Evolutionary conservation across 306 rosid genomes (phyloP).

Genomic region (Quercus agrifolia): DNA sequence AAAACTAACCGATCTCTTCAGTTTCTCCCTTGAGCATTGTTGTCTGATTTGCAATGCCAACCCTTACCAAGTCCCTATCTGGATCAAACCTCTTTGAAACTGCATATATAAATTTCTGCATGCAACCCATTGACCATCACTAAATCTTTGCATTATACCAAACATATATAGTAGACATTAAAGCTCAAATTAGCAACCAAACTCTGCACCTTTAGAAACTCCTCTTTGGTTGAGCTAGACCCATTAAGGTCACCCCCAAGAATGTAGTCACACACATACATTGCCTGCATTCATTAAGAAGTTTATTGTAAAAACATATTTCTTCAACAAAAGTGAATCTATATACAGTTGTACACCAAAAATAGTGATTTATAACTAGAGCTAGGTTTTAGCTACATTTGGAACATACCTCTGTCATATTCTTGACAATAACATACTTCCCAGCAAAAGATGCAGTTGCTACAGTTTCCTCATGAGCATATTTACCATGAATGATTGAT

Average conservation of each 20-base stretch:
- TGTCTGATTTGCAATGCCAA: constrained; percentile 95
- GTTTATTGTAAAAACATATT: constrained; percentile 1
- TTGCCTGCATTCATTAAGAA: constrained; percentile 51
- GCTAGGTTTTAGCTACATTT: constrained; percentile 6
- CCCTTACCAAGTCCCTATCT: constrained; percentile 60
- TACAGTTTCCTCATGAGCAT: constrained; percentile 89
- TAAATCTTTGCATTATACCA: not conserved
- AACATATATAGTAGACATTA: not conserved
- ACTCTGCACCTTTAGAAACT: constrained; percentile 64
- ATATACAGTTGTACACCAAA: not conserved
- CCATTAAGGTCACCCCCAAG: constrained; percentile 83
- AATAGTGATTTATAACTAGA: not conserved
- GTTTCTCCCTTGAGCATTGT: constrained; percentile 99
- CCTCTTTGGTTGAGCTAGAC: constrained; percentile 86
- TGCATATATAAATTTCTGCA: constrained; percentile 87
- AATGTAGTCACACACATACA: constrained; percentile 85
- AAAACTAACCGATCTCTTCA: constrained; percentile 79
- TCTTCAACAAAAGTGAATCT: not conserved
- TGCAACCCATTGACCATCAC: constrained; percentile 13
- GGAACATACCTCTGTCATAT: constrained; percentile 72
- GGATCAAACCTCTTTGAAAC: constrained; percentile 85
- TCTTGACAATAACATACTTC: constrained; percentile 78
- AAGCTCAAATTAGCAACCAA: constrained; percentile 6
- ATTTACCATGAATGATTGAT: constrained; percentile 90
- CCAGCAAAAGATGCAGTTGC: constrained; percentile 98